Evolutionary conservation across 2,329 filamentous ascomycete genomes (phyloP), one percentile per base, ranked within the genome.

Genomic region (Pseudogymnoascus sp.): DNA sequence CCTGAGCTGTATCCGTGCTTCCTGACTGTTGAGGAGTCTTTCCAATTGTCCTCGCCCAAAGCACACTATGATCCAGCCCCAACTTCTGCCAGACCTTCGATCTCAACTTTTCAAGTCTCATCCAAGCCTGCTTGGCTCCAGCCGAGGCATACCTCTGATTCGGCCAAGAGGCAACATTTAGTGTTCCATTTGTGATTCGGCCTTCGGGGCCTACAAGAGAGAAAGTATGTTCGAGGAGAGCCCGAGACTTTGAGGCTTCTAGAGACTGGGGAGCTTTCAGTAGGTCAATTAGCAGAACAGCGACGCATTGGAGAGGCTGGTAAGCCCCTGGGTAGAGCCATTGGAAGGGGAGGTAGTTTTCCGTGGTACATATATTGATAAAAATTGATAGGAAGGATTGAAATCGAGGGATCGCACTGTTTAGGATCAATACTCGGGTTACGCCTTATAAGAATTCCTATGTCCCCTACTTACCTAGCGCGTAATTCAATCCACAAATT

Each of bases 241-340:
- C 64, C 10, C 62, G 65, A 33, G 68, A 69, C 1, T 66, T 47
- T 24, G 59, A 26, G 5, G 68, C 68, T n/a, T 69, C 61, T 56
- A 64, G 66, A 37, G 67, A 68, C 16, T 67, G 53, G 4, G 68
- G 68, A 19, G 63, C 62, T 29, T 68, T 65, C 8, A 69, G 63
- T 1, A 70, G 63, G 59, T 70, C 68, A 14, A 66, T 67, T 11
- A 70, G 64, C 3, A 70, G 62, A 11, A 69, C 53, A 14, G 68
- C 64, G 0, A 68, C 62, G 1, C 67, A 63, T 40, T 70, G 68
- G 1, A 70, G 63, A 42, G 68, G 68, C 37, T 70, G 68, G 37
- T 70, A 70, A 7, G 68, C 67, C 2, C 68, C 68, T 13, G 68
- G 68, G 24, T 70, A 70, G 65, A 70, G 68, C 68, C 68, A 70